Base-by-base conservation (phyloP, 2,329 filamentous ascomycete species). In the Boeremia lycopersici region DNA sequence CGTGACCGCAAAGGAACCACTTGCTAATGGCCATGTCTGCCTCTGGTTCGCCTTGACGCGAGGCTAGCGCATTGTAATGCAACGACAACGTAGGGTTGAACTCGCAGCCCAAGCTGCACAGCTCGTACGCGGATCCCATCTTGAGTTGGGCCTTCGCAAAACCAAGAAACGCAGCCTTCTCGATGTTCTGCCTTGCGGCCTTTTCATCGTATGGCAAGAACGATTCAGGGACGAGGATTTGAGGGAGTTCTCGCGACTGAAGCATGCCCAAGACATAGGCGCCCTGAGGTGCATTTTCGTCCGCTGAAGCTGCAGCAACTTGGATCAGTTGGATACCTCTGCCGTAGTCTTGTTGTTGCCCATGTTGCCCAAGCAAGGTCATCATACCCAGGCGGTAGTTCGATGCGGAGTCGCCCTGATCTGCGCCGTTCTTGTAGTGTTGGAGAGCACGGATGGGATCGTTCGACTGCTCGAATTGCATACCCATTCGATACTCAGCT, bases 261-360 rank as follows among this genome's bases (percentile, higher is more conserved):
- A 99, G 86, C 92, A 99, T 96, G 53, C 95, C 95, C 68, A 95
- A 91, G 23, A 96, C 86, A 72, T 96, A 99, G 38, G 95, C 93
- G 39, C 95, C 95, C 68, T 99, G 95, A 0, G 95, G 93, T 9
- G 95, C 92, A 74, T 99, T 96, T 77, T 98, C 93, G 70, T 99
- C 95, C 6, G 93, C 91, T 4, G 87, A 89, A 61, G 93, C 86
- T 26, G 95, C 93, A 38, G 93, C 91, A 55, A 85, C 82, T 64
- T 86, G 87, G 67, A 99, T 95, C 65, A 96, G 83, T 63, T 96
- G 88, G 33, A 98, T 79, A 1, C 92, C 95, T 51, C 81, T 82
- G 34, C 83, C 79, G 67, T 86, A 93, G 72, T 98, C 91, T 73
- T 95, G 93, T 35, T 81, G 84, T 76, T 96, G 91, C 43, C 91